Evolutionary conservation across 1,139 yeast species (phyloP), one percentile per base, ranked within the genome.

Genomic region (Zygotorulaspora mrakii): DNA sequence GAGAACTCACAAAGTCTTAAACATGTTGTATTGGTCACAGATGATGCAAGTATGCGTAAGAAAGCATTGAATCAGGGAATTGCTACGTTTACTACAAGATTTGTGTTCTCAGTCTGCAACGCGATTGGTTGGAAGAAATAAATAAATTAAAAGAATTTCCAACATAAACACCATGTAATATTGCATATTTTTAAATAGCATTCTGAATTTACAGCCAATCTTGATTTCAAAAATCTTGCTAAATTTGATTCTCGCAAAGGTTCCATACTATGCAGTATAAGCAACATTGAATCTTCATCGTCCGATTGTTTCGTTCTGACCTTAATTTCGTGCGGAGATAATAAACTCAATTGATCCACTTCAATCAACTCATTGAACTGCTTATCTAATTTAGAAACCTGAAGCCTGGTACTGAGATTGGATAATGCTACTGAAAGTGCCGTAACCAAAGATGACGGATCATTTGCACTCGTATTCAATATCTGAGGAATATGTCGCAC

Each of bases 21-120:
- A 41, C 79, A 77, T 55, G 76, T 82, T 52, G 71, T 81, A 17
- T 64, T 83, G 37, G 74, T 83, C 28, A 79, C 88, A 3, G 91
- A 82, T 58, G 91, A 83, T 58, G 67, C 81, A 42, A 82, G 79
- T 49, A 79, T 82, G 85, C 67, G 83, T 47, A 62, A 78, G 33
- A 73, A 85, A 49, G 82, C 87, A 2, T 74, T 77, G 52, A 70
- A 79, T 9, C 71, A 76, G 33, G 79, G 78, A 1, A 71, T 81
- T 33, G 69, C 53, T 33, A 57, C 63, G 13, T 53, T 59, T 37
- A 56, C 60, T 32, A 61, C 65, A 5, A 50, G 59, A 34, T 61
- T 61, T 37, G 52, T 61, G 37, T 61, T 62, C 37, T 52, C 65
- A 10, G 39, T 59, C 12, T 57, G 62, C 39, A 55, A 51, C 24